Conservation (phyloP, 495 filamentous ascomycete species). For the Penicillium atrosanguineum region DNA sequence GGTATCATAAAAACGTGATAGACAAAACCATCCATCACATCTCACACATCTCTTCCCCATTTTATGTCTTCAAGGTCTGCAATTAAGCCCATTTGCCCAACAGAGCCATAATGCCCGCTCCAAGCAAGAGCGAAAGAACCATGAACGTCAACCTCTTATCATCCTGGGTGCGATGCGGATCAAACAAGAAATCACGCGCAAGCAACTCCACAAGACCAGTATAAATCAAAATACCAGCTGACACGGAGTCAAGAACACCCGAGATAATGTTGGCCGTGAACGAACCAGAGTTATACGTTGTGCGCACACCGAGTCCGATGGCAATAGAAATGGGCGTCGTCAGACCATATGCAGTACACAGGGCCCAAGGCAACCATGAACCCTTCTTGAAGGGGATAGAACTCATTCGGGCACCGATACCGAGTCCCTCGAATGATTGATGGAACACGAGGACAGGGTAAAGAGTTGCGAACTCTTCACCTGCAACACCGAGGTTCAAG, state of each 20-base stretch:
- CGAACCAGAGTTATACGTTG: constrained; percentile 37
- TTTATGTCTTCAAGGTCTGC: background rate
- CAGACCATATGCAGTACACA: constrained; percentile 36
- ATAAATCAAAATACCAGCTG: constrained; percentile 40
- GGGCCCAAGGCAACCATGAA: constrained; percentile 31
- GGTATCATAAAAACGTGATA: background rate
- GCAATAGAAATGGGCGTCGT: constrained; percentile 42
- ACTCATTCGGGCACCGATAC: constrained; percentile 39
- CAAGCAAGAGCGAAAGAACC: constrained; percentile 30
- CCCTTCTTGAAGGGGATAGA: constrained; percentile 48
- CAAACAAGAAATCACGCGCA: constrained; percentile 41
- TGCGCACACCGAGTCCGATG: constrained; percentile 39
- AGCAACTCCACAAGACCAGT: constrained; percentile 42
- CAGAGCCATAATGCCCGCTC: constrained; percentile 38
- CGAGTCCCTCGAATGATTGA: constrained; percentile 27
- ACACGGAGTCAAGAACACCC: constrained; percentile 38
- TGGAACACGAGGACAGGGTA: constrained; percentile 63
- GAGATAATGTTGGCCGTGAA: constrained; percentile 13
- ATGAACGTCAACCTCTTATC: constrained; percentile 35
- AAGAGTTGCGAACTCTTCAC: constrained; percentile 60
- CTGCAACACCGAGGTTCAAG: constrained; percentile 63
- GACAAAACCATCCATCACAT: background rate
- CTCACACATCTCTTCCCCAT: background rate
- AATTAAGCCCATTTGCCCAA: constrained; percentile 38
- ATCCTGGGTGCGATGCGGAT: constrained; percentile 35